Evolutionary conservation across 495 filamentous ascomycete genomes (phyloP).

Genomic region (Aspergillus avenaceus): DNA sequence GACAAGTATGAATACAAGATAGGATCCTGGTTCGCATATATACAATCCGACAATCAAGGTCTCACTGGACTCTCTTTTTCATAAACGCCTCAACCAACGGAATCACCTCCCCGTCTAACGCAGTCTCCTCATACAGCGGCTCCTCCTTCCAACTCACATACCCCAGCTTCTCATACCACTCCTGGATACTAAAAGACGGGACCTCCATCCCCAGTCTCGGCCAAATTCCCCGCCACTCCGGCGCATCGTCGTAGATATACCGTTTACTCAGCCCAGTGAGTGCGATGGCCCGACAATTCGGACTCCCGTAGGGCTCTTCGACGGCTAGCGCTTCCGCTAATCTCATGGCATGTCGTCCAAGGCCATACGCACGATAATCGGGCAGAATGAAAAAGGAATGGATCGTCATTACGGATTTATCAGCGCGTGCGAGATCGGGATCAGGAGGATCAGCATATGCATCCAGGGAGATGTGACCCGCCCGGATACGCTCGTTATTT

Average conservation of each 20-base stretch:
- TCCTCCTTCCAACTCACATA: conserved; percentile 29
- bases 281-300: conserved; percentile 16
- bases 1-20: too few species aligned
- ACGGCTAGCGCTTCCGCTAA: conserved; percentile 15
- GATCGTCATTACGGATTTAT: conserved; percentile 15
- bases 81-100: conserved; percentile 19
- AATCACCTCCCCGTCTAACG: conserved; percentile 13
- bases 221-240: conserved; percentile 16
- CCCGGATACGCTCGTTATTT: too few species aligned
- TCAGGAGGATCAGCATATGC: conserved; percentile 12
- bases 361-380: conserved; percentile 12
- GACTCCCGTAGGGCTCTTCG: not conserved
- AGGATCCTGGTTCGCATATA: too few species aligned
- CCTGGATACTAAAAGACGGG: conserved; percentile 21
- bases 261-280: conserved; percentile 23
- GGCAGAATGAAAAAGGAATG: conserved; percentile 23
- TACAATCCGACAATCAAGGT: too few species aligned
- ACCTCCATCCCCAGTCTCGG: conserved; percentile 2
- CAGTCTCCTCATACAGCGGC: conserved; percentile 12
- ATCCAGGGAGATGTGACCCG: conserved; percentile 26
- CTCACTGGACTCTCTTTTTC: too few species aligned
- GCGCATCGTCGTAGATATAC: conserved; percentile 21
- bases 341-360: conserved; percentile 16
- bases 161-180: conserved; percentile 29
- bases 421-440: conserved; percentile 10